Percentiles rank a stretch among this genome's conserved stretches.
These are phyloP conservation scores for Fistulinella cinereoalba DNA, from an alignment of 1,284 basidiomycete species.

Conservation along the genomic window DNA sequence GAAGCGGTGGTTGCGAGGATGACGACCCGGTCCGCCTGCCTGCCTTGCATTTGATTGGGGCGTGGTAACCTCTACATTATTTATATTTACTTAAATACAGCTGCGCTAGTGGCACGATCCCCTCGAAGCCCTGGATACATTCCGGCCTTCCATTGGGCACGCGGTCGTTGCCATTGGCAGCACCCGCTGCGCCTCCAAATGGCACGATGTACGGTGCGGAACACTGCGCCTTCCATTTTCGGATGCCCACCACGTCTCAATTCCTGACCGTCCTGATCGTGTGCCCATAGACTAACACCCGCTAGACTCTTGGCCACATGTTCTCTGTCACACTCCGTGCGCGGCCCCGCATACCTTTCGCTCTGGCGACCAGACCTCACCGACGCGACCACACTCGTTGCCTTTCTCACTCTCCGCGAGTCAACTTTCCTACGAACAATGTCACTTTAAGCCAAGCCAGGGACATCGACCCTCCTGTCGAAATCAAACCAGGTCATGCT, in stretches of 20 bases:
- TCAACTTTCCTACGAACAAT: conserved; percentile 7
- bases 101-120: no score
- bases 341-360: conserved; percentile 2
- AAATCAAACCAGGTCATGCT: conserved; percentile 71
- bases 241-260: background rate
- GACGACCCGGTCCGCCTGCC: background rate
- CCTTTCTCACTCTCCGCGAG: conserved; percentile 10
- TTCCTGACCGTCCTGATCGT: conserved; percentile 1
- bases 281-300: background rate
- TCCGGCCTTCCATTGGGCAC: no score
- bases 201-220: background rate
- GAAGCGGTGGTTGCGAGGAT: no score
- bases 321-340: conserved; percentile 2
- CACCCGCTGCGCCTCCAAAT: background rate
- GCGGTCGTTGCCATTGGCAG: no score
- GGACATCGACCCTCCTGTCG: conserved; percentile 4
- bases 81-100: no score
- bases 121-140: no score
- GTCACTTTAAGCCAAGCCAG: conserved; percentile 1
- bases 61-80: background rate
- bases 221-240: conserved; percentile 7
- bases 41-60: background rate
- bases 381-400: conserved; percentile 10
- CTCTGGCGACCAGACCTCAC: background rate
- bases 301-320: no score